Conservation (phyloP, 78 protist genomes). For the Planoprotostelium fungivorum region DNA sequence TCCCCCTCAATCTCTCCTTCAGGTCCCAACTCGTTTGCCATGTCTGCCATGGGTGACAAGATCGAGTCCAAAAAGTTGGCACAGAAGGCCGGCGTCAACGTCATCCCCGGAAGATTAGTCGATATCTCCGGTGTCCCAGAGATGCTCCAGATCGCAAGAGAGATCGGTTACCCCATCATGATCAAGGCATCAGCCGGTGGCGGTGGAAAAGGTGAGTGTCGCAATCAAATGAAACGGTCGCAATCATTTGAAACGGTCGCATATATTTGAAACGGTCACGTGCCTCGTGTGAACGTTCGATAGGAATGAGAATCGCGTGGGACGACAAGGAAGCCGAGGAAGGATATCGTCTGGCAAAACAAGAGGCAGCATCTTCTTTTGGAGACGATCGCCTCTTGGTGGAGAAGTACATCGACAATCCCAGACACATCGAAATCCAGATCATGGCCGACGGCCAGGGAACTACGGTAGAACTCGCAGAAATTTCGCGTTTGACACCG, state of each 20-base stretch:
- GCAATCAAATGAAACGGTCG: too few species aligned
- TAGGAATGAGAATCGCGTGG: slow-evolving; percentile 67
- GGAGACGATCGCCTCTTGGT: slow-evolving; percentile 89
- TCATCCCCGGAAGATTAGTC: slow-evolving; percentile 88
- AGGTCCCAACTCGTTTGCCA: slow-evolving; percentile 76
- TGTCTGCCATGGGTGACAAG: slow-evolving; percentile 93
- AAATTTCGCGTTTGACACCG: neutral
- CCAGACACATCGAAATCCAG: slow-evolving; percentile 97
- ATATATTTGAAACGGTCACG: too few species aligned
- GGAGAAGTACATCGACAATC: slow-evolving; percentile 88
- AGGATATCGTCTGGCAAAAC: slow-evolving; percentile 71
- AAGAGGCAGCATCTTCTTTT: slow-evolving; percentile 75
- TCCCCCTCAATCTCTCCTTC: neutral
- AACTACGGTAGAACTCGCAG: neutral
- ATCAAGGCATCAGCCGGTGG: slow-evolving; percentile 97
- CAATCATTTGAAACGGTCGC: too few species aligned
- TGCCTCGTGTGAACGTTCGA: too few species aligned
- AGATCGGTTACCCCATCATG: slow-evolving; percentile 93
- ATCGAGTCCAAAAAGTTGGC: slow-evolving; percentile 88
- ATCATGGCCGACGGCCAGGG: slow-evolving; percentile 85
- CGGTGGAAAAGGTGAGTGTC: slow-evolving; percentile 93
- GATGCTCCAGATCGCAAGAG: slow-evolving; percentile 63
- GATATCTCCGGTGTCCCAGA: slow-evolving; percentile 63
- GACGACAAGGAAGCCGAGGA: slow-evolving; percentile 77
- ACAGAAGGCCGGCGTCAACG: slow-evolving; percentile 75